Evolutionary conservation across 306 rosid species (phyloP), one percentile per base, ranked within the genome.

Genomic region (Cicer arietinum): DNA sequence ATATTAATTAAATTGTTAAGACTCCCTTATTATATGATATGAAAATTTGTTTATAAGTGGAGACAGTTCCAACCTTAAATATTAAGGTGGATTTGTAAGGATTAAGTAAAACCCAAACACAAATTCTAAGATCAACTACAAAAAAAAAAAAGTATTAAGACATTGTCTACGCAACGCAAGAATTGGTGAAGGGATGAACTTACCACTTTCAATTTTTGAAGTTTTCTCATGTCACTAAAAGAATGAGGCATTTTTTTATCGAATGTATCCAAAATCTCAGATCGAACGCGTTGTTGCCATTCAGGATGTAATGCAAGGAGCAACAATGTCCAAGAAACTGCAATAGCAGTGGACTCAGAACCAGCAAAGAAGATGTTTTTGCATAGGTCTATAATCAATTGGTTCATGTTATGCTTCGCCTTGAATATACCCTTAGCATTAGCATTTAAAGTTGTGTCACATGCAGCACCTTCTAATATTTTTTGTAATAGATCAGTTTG

Each of bases 301-400:
- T 76, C 35, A 3, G 80, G 84, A 41, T 76, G 80, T 10, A 60
- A 2, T 0, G 82, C 77, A 17, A 84, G 80, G 0, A 84, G 77
- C 68, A 80, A 0, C 70, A 80, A 20, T 10, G 82, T 77, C 87
- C 87, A 84, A 22, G 58, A 10, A n/a, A 60, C 7, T 6, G 84
- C 76, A 25, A 84, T 16, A 22, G 84, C 80, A 8, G 41, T 58
- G 44, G 53, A 66, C 63, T 80, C 84, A 22, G 76, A 57, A 2
- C 84, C 87, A 1, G 87, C 87, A 39, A 84, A 84, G 77, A 80
- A 80, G 2, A 84, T 73, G 10, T 61, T 84, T 37, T 81, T 80
- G 80, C 87, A 80, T 0, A 73, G 74, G 51, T 80, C 87, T 13
- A 84, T 22, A 12, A 80, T 73, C 16, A 77, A 5, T 1, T 30